Evolutionary conservation across 176 grass and related monocot species (phyloP).

Genomic region (Chrysopogon serrulatus): DNA sequence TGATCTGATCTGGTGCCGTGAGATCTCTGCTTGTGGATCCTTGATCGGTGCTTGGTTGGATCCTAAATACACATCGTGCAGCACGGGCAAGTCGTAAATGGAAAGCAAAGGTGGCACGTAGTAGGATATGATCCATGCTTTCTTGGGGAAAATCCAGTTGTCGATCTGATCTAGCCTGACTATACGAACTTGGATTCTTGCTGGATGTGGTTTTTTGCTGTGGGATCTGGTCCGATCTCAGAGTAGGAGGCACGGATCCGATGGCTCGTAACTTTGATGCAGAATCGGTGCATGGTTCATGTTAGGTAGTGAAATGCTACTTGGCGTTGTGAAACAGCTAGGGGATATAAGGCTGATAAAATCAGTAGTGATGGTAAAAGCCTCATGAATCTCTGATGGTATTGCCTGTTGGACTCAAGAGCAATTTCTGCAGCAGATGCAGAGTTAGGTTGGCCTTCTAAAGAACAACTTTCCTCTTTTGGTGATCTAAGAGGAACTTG

Average conservation of each 20-base stretch:
- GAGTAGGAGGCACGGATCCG: background rate
- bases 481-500: background rate
- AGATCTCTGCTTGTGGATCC: conserved; percentile 22
- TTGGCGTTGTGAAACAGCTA: background rate
- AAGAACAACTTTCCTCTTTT: background rate
- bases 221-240: conserved; percentile 4
- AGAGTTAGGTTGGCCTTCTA: background rate
- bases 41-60: conserved; percentile 28
- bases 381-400: background rate
- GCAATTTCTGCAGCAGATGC: background rate
- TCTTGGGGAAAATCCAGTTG: background rate
- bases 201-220: background rate
- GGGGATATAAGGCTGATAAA: background rate
- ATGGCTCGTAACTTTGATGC: background rate
- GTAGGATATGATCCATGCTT: too few species aligned
- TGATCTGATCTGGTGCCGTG: conserved; percentile 32
- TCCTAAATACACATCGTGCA: background rate
- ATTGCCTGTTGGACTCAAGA: background rate
- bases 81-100: background rate
- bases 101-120: background rate
- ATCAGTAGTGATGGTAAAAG: background rate
- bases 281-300: background rate
- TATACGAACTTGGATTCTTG: background rate
- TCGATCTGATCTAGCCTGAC: background rate
- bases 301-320: background rate